These are phyloP conservation scores for Corymbia citriodora DNA, from an alignment of 441 rosid genomes.

Conservation along the genomic window DNA sequence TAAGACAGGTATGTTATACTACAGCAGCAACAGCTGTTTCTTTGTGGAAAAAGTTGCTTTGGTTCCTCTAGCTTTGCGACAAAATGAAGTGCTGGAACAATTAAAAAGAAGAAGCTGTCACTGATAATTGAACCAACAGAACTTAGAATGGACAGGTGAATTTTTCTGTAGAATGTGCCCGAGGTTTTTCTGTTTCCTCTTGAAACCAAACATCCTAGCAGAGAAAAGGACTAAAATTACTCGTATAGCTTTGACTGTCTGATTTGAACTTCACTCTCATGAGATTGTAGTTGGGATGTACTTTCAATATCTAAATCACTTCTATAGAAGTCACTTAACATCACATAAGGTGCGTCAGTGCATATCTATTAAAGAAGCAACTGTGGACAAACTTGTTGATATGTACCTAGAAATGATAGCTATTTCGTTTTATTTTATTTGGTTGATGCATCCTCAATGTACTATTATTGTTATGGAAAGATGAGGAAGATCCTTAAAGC, in stretches of 20 bases:
- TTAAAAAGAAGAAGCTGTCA: background rate
- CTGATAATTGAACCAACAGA: background rate
- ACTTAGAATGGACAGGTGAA: background rate
- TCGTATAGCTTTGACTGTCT: background rate
- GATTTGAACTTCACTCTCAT: background rate
- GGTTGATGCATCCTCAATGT: background rate
- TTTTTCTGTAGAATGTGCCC: background rate
- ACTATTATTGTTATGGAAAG: background rate
- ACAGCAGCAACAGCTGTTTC: background rate
- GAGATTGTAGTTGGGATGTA: background rate
- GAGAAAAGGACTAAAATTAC: background rate
- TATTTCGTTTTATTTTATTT: background rate
- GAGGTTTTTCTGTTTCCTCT: background rate
- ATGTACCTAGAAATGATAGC: background rate
- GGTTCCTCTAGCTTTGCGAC: background rate
- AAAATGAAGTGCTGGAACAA: background rate
- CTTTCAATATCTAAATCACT: background rate
- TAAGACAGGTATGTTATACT: conserved; percentile 19
- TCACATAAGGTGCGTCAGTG: background rate
- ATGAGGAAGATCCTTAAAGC: background rate
- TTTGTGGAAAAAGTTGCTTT: background rate
- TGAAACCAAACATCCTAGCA: background rate
- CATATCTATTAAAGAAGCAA: background rate
- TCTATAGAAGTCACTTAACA: background rate
- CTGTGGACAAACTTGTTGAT: background rate